These are phyloP conservation scores for Actinidia arguta DNA, from an alignment of 179 eudicot genomes.

Conservation along the genomic window DNA sequence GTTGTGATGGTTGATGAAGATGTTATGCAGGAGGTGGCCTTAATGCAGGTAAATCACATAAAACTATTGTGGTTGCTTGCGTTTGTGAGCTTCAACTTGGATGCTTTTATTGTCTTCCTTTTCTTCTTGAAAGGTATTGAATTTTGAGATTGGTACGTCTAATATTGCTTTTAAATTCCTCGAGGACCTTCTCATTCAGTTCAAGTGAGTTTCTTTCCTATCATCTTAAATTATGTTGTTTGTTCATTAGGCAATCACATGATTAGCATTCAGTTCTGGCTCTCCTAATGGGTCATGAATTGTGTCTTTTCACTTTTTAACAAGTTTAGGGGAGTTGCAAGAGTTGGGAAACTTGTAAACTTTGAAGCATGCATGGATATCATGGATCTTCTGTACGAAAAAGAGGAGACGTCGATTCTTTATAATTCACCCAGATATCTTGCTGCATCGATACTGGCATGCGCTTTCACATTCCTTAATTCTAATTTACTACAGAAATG, in stretches of 20 bases:
- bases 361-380: slow-evolving; percentile 76
- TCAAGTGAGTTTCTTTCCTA: slow-evolving; percentile 37
- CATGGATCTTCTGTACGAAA: slow-evolving; percentile 83
- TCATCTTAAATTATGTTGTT: not conserved
- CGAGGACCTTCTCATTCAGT: slow-evolving; percentile 56
- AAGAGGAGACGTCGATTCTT: slow-evolving; percentile 48
- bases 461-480: slow-evolving; percentile 11
- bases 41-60: slow-evolving; percentile 48
- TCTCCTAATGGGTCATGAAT: not conserved
- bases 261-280: not conserved
- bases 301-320: not conserved
- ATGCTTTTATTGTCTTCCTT: slow-evolving; percentile 9
- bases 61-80: not conserved
- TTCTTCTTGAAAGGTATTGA: slow-evolving; percentile 40
- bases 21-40: slow-evolving; percentile 54
- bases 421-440: slow-evolving; percentile 40
- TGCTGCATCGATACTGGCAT: slow-evolving; percentile 64
- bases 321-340: slow-evolving; percentile 61
- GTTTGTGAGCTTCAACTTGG: slow-evolving; percentile 9
- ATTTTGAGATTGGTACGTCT: slow-evolving; percentile 67
- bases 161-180: slow-evolving; percentile 49
- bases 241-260: not conserved
- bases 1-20: slow-evolving; percentile 19
- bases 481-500: not conserved
- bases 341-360: slow-evolving; percentile 60